Conservation (phyloP, 495 filamentous ascomycete genomes). For the Bombardia bombarda region DNA sequence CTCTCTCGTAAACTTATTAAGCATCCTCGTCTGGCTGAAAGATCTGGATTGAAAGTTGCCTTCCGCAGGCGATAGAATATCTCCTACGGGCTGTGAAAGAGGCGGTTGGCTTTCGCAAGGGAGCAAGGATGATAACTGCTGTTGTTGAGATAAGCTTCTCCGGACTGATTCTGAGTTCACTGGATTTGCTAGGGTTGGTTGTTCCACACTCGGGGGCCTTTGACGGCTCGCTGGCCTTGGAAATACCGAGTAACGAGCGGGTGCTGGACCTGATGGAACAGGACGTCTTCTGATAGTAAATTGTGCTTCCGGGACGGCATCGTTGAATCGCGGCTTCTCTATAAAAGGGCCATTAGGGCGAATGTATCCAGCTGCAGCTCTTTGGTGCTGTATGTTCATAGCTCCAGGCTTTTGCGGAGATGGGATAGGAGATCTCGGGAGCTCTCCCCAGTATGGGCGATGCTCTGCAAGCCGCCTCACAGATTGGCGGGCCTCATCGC, state of each 20-base stretch:
- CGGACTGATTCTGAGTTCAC: conserved; percentile 27
- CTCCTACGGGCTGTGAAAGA: neutral
- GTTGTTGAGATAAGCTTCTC: conserved; percentile 30
- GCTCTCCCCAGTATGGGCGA: conserved; percentile 10
- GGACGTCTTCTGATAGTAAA: conserved; percentile 6
- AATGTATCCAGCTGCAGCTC: neutral
- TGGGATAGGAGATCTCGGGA: conserved; percentile 5
- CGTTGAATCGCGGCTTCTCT: neutral
- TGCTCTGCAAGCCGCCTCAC: neutral
- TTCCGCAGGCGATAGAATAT: neutral
- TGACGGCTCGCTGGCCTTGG: conserved; percentile 5
- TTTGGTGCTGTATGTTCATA: neutral
- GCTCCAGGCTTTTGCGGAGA: conserved; percentile 1
- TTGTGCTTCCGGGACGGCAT: neutral
- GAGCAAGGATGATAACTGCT: conserved; percentile 24
- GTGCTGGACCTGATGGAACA: neutral
- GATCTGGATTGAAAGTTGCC: conserved; percentile 21
- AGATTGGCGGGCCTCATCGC: neutral
- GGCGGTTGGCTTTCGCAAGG: conserved; percentile 3
- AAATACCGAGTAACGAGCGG: conserved; percentile 11
- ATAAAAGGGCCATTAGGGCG: neutral
- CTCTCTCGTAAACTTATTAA: conserved; percentile 33
- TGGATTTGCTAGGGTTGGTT: conserved; percentile 23
- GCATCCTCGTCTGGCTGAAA: conserved; percentile 25
- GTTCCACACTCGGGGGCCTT: neutral